phyloP scores from a whole-genome alignment of 169 alveolate genomes.

The Cryptosporidium sp. region DNA sequence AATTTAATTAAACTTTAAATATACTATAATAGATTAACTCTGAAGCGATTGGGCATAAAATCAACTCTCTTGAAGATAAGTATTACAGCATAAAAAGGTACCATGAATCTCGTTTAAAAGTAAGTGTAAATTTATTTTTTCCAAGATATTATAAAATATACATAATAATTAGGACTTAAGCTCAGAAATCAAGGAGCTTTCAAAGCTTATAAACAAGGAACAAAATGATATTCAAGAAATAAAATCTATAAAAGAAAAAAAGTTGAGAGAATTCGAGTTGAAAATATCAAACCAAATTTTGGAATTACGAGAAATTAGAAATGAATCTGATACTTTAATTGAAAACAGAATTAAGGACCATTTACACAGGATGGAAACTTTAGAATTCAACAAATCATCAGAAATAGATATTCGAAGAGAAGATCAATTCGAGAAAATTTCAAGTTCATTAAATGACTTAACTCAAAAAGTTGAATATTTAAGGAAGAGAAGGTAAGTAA shows the following conservation, averaged over 20 bases:
- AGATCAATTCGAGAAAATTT: slow-evolving; percentile 45
- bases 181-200: slow-evolving; percentile 5
- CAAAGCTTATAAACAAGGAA: neutral
- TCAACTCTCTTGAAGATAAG: slow-evolving; percentile 33
- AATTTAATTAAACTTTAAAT: slow-evolving; percentile 1
- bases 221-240: slow-evolving; percentile 13
- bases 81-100: neutral
- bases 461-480: slow-evolving; percentile 52
- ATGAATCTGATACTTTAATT: neutral
- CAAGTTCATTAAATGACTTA: slow-evolving; percentile 47
- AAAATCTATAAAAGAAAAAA: neutral
- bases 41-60: slow-evolving; percentile 32
- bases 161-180: neutral
- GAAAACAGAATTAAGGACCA: slow-evolving; percentile 39
- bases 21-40: slow-evolving; percentile 2
- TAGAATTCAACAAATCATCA: slow-evolving; percentile 17
- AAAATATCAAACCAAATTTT: slow-evolving; percentile 19
- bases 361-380: slow-evolving; percentile 12
- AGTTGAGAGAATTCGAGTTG: slow-evolving; percentile 13
- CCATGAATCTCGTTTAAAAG: slow-evolving; percentile 31
- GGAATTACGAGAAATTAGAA: slow-evolving; percentile 22
- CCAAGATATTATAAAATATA: neutral
- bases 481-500: slow-evolving; percentile 46
- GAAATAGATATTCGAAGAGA: slow-evolving; percentile 45
- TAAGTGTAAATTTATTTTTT: neutral